Evolutionary conservation across 139 green algal species (phyloP).

Genomic region (Eudorina sp.): DNA sequence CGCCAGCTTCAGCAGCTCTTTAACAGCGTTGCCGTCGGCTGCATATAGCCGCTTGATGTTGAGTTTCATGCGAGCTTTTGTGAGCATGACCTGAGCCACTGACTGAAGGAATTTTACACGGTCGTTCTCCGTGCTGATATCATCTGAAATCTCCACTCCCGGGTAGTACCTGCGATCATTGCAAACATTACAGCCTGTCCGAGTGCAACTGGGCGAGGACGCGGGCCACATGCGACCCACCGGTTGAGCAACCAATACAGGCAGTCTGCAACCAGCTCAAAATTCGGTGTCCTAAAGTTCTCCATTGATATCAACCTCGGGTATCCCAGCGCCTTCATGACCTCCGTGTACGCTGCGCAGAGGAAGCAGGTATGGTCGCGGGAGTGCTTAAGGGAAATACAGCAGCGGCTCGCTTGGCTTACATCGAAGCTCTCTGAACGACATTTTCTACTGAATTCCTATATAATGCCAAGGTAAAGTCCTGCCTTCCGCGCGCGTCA

Average conservation of each 20-base stretch:
- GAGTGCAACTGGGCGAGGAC: neutral
- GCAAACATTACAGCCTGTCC: neutral
- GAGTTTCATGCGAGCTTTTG: conserved; percentile 84
- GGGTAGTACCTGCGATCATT: conserved; percentile 66
- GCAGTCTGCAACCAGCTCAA: conserved; percentile 89
- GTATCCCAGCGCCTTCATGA: conserved; percentile 84
- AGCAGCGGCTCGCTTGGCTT: conserved; percentile 13
- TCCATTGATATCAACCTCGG: conserved; percentile 82
- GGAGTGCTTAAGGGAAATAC: neutral
- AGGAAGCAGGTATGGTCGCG: conserved; percentile 10
- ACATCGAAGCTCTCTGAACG: conserved; percentile 72
- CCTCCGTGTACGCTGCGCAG: conserved; percentile 79
- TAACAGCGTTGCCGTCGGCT: conserved; percentile 81
- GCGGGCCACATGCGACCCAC: conserved; percentile 54
- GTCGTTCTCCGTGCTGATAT: conserved; percentile 84
- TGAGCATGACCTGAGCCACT: conserved; percentile 74
- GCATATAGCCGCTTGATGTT: conserved; percentile 90
- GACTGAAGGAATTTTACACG: conserved; percentile 84
- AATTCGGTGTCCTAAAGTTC: conserved; percentile 85
- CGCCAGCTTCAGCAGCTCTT: conserved; percentile 88
- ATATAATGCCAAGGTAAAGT: neutral
- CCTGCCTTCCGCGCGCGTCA: neutral
- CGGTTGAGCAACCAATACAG: conserved; percentile 86
- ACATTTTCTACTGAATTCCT: conserved; percentile 50
- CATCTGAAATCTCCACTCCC: conserved; percentile 72